Evolutionary conservation across 2,329 filamentous ascomycete species (phyloP), one percentile per base, ranked within the genome.

Genomic region (Xylariomycetidae sp.): DNA sequence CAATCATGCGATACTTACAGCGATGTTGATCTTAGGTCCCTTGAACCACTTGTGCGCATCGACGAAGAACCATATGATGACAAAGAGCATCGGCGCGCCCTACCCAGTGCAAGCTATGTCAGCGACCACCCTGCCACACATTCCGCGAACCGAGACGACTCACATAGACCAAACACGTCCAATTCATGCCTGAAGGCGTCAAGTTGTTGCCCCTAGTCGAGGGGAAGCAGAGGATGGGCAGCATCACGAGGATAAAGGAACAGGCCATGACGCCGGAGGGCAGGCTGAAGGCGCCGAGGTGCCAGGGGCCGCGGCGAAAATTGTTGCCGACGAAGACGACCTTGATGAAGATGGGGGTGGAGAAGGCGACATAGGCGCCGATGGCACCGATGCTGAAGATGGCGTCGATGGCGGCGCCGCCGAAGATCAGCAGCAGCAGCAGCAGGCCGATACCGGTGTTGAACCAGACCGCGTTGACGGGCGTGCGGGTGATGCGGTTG

Each of bases 371-470:
- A 46, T 82, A 84, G 10, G 79, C 74, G 0, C 73, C 78, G 40
- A 82, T 79, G 23, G 78, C 81, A 7, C 79, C 81, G 37, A 85
- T 82, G 27, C 70, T 76, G 61, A 85, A 85, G 19, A 85, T 65
- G 2, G 81, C 81, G 5, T 77, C 77, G 39, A 83, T 74, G 2
- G 79, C 76, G 4, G 76, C 56, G 5, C 64, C 57, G 13, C 80
- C 79, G 40, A 85, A 79, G 29, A 85, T 74, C 3, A 85, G 68
- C 1, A 84, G 62, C 18, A 78, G 65, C 39, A 78, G 65, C 2
- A 78, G 35, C 20, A 76, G 71, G 1, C 79, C 79, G 18, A 85
- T 64, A 3, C 57, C 44, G 25, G 67, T 67, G 47, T 84, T 83
- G 53, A 82, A 68, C 70, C 80, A 78, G 9, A 84, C 80, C 0